Conservation (phyloP, 2,329 filamentous ascomycete genomes). For the Ramularia endophylla region DNA sequence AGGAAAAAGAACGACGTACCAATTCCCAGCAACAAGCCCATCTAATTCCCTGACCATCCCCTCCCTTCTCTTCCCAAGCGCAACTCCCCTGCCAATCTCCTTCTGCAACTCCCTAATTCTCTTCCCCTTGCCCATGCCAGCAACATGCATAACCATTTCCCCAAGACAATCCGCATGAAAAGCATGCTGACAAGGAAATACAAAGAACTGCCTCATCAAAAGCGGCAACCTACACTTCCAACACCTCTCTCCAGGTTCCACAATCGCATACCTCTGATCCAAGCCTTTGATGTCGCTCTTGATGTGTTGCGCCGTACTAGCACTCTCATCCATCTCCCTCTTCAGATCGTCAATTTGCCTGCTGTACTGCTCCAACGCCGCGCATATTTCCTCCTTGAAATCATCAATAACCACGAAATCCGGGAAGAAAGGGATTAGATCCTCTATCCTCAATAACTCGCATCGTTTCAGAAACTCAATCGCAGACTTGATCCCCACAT, state of each 20-base stretch:
- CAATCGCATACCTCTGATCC: slow-evolving; percentile 87
- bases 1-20: slow-evolving; percentile 29
- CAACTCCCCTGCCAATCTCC: slow-evolving; percentile 67
- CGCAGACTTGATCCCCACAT: slow-evolving; percentile 74
- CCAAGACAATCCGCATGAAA: slow-evolving; percentile 96
- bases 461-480: slow-evolving; percentile 92
- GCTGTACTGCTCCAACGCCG: slow-evolving; percentile 86
- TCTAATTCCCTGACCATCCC: slow-evolving; percentile 83
- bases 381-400: slow-evolving; percentile 97
- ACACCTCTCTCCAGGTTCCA: slow-evolving; percentile 92
- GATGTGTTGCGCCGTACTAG: slow-evolving; percentile 83
- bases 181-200: slow-evolving; percentile 96
- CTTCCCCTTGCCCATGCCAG: slow-evolving; percentile 67
- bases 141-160: slow-evolving; percentile 74
- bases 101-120: slow-evolving; percentile 80
- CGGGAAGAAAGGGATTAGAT: slow-evolving; percentile 95
- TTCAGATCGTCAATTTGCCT: slow-evolving; percentile 83
- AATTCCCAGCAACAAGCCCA: slow-evolving; percentile 81
- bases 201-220: slow-evolving; percentile 89
- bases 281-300: slow-evolving; percentile 80
- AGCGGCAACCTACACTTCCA: slow-evolving; percentile 82
- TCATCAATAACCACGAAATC: slow-evolving; percentile 99
- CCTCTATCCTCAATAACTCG: slow-evolving; percentile 88
- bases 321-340: slow-evolving; percentile 92
- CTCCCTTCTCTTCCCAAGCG: slow-evolving; percentile 68